A percentile compares a stretch with the other conserved stretches of the same genome.
These are phyloP conservation scores for Phytophthora cryptogea DNA, from an alignment of 352 stramenopile genomes.

Conservation along the genomic window DNA sequence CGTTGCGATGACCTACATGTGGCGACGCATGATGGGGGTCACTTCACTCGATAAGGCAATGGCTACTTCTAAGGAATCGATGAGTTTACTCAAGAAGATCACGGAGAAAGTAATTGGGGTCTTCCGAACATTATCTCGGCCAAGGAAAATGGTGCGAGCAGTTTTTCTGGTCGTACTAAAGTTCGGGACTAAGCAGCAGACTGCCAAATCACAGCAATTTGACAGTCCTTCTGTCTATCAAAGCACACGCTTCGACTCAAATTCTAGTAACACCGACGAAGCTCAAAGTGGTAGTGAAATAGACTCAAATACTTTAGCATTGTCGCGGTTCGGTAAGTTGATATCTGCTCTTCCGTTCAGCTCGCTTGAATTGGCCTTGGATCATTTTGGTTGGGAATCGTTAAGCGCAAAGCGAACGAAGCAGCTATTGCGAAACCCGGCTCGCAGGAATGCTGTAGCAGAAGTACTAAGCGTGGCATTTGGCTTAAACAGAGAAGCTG, in stretches of 20 bases:
- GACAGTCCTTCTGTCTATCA: slow-evolving; percentile 6
- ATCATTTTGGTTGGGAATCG: slow-evolving; percentile 24
- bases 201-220: slow-evolving; percentile 4
- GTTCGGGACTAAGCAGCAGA: neutral
- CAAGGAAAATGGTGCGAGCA: slow-evolving; percentile 1
- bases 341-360: slow-evolving; percentile 23
- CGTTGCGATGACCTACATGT: slow-evolving; percentile 50
- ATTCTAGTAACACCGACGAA: slow-evolving; percentile 9
- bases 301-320: neutral
- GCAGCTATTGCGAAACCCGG: slow-evolving; percentile 9
- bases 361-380: slow-evolving; percentile 20
- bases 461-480: slow-evolving; percentile 5
- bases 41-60: slow-evolving; percentile 35
- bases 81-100: slow-evolving; percentile 21
- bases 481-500: slow-evolving; percentile 1
- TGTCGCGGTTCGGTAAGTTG: neutral
- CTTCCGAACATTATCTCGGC: neutral
- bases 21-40: slow-evolving; percentile 37
- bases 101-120: slow-evolving; percentile 15
- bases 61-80: slow-evolving; percentile 19
- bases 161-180: neutral
- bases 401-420: slow-evolving; percentile 18
- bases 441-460: slow-evolving; percentile 1
- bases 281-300: slow-evolving; percentile 6
- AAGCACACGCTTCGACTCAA: neutral